Percentiles rank a stretch among this genome's conserved stretches.
Evolutionary conservation across 2,329 filamentous ascomycete genomes (phyloP).

Genomic region (Penicillium palitans): DNA sequence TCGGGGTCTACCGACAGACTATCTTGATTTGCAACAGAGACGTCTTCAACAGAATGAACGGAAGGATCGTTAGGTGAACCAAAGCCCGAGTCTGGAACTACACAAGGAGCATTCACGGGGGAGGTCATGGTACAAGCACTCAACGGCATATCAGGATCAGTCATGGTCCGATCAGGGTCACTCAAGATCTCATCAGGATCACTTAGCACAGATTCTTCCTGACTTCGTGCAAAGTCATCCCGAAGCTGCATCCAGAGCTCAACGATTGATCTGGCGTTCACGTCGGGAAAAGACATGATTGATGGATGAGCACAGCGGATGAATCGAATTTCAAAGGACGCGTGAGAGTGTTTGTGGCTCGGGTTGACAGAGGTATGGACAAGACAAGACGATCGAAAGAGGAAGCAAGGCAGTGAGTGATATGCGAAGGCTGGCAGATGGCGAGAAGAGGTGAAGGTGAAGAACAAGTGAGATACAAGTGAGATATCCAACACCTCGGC

Average conservation of each 20-base stretch:
- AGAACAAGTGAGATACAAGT: not conserved
- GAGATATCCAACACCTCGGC: not conserved
- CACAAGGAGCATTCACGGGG: not conserved
- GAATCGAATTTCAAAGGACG: not conserved
- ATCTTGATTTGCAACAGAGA: not conserved
- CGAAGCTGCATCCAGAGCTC: not conserved
- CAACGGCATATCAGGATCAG: not conserved
- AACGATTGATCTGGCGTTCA: not conserved
- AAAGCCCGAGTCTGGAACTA: not conserved
- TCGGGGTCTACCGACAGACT: not conserved
- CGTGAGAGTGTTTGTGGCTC: not conserved
- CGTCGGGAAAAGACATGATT: not conserved
- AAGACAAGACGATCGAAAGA: not conserved
- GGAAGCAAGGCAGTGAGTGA: not conserved
- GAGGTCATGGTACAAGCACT: not conserved
- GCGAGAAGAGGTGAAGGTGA: not conserved
- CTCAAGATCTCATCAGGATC: not conserved
- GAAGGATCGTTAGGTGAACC: not conserved
- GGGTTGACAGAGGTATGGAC: not conserved
- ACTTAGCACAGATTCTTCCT: not conserved
- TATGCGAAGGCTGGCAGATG: not conserved
- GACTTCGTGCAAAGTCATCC: not conserved
- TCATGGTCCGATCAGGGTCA: not conserved
- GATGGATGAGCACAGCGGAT: not conserved
- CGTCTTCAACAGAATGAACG: not conserved